These are phyloP conservation scores for Vinca minor DNA, from an alignment of 257 asterid genomes.

Conservation along the genomic window DNA sequence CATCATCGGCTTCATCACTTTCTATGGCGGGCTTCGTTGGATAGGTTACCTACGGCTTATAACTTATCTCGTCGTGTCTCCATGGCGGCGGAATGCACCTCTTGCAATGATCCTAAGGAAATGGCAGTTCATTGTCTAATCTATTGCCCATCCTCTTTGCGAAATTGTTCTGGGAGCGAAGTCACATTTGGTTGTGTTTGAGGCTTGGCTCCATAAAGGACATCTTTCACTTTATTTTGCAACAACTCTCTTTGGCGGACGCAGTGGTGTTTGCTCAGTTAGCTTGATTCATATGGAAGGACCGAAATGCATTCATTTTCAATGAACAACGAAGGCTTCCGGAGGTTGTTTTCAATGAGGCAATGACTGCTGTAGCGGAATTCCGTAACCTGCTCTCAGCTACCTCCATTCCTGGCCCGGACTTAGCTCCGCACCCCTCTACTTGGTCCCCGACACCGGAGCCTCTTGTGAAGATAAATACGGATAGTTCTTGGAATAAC, in stretches of 20 bases:
- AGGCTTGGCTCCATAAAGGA: too few relatives aligned
- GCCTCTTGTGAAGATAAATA: too few relatives aligned
- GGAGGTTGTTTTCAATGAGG: too few relatives aligned
- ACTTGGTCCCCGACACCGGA: too few relatives aligned
- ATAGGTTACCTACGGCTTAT: background rate
- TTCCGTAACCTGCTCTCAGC: background rate
- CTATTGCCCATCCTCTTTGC: too few relatives aligned
- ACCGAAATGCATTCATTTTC: too few relatives aligned
- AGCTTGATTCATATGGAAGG: background rate
- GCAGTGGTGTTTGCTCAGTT: background rate
- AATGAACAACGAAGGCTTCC: background rate
- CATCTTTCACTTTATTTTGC: background rate
- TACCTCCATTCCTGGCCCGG: background rate
- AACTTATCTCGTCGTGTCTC: background rate
- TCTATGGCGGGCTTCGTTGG: background rate
- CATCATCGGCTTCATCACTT: background rate
- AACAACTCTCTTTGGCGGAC: background rate
- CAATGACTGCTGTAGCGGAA: background rate
- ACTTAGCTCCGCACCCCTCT: background rate
- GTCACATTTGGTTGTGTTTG: too few relatives aligned
- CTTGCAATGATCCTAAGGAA: too few relatives aligned
- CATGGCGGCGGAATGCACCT: too few relatives aligned
- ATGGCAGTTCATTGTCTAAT: too few relatives aligned
- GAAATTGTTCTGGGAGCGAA: too few relatives aligned
- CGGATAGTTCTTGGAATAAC: too few relatives aligned